Base-by-base conservation (phyloP, 2,329 filamentous ascomycete species). In the Fusarium chaquense region DNA sequence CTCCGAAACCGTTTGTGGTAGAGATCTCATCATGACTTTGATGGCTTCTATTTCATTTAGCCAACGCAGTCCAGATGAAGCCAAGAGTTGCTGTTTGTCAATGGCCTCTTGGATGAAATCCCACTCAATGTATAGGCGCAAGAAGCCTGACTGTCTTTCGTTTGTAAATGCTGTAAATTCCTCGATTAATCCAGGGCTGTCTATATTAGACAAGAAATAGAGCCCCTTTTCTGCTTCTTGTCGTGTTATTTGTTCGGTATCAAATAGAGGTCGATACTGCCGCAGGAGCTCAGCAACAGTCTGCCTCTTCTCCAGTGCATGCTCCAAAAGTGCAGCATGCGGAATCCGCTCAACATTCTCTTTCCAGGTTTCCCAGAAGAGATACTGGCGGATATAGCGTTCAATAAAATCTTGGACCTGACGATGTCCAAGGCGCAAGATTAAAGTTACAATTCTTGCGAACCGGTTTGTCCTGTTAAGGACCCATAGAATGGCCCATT, bases 401-500 rank as follows among this genome's bases (percentile, higher is more conserved):
- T 57, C 57, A 28, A 75, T 53, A 40, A 78, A 78, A 0, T 57
- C 50, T 6, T 66, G 63, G 15, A 76, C 54, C 35, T 77, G 74
- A 5, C 40, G n/a, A 5, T 57, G 54, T 2, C 50, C 58, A 2
- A 78, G 70, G 6, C 53, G 69, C 6, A 78, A 54, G 16, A 73
- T 51, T 4, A 67, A 10, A 3, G 57, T 43, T 13, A 54, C 52
- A 5, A 67, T 60, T 24, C 71, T 67, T 22, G 67, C 52, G 33
- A 77, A 77, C 2, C 68, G 58, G 30, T 73, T 44, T 4, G 49
- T 58, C 10, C 65, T 49, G 36, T 58, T 57, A 7, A 78, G 56
- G 6, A 75, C 32, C 33, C 71, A 68, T 36, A 77, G 49, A 5
- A 78, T 72, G 16, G 70, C 41, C 76, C 76, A 78, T 40, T 67